A percentile compares a stretch with the other conserved stretches of the same genome.
Evolutionary conservation across 225 moss, liverwort and hornwort genomes (phyloP).

Genomic region (Straminergon stramineum): DNA sequence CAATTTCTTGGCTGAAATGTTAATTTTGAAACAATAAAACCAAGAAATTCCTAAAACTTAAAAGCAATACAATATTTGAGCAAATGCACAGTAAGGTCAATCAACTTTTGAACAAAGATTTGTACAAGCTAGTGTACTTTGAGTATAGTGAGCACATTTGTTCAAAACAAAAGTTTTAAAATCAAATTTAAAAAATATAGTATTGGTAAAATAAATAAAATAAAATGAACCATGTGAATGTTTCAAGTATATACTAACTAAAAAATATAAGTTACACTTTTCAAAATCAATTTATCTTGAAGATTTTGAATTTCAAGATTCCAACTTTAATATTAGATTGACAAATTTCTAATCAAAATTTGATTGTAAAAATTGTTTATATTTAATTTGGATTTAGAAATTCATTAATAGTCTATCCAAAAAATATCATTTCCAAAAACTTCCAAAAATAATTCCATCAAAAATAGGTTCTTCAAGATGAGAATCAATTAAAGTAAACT

Average conservation of each 20-base stretch:
- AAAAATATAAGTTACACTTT: background rate
- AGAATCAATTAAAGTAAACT: background rate
- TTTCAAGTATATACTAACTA: background rate
- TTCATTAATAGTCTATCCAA: background rate
- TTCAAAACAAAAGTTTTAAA: background rate
- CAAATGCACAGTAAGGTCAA: background rate
- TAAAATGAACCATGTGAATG: rapidly evolving
- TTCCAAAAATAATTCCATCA: background rate
- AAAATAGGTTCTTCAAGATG: background rate
- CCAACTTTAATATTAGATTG: background rate
- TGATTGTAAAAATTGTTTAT: background rate
- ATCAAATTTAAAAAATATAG: background rate
- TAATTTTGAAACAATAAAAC: background rate
- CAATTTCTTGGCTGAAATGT: background rate
- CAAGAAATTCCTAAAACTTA: background rate
- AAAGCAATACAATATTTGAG: background rate
- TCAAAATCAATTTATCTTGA: background rate
- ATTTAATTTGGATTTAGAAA: background rate
- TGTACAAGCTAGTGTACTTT: background rate
- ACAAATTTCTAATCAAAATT: background rate
- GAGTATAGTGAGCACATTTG: background rate
- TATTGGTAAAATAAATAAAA: background rate
- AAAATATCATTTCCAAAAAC: background rate
- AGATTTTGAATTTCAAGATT: background rate
- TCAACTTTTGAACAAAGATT: background rate